phyloP scores from a whole-genome alignment of 306 rosid species.

The Mimosa bimucronata region DNA sequence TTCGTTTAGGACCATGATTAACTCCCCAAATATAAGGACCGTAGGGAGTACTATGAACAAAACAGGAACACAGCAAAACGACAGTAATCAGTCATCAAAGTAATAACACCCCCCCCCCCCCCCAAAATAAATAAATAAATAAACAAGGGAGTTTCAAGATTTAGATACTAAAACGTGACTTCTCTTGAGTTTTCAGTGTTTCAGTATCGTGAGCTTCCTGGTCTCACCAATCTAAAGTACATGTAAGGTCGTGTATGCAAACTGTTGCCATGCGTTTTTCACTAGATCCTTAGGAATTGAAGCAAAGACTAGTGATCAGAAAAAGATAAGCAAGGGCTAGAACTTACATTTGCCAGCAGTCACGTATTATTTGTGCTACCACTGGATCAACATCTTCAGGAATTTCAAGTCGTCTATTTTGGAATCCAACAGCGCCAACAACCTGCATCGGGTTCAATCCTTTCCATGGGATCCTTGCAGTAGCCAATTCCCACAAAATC shows the following conservation, averaged over 20 bases:
- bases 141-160: neutral
- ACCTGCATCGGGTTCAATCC: slow-evolving; percentile 99
- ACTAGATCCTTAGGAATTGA: neutral
- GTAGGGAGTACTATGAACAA: neutral
- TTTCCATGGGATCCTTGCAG: slow-evolving; percentile 81
- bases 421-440: slow-evolving; percentile 99
- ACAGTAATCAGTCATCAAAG: neutral
- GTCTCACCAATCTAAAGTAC: slow-evolving; percentile 26
- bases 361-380: slow-evolving; percentile 79
- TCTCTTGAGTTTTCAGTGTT: neutral
- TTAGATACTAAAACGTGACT: slow-evolving; percentile 1
- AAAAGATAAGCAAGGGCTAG: slow-evolving; percentile 3
- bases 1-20: too few relatives aligned
- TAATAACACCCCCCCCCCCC: neutral
- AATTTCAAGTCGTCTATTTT: slow-evolving; percentile 90
- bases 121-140: neutral
- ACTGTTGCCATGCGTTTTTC: neutral
- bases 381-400: slow-evolving; percentile 79
- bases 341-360: slow-evolving; percentile 95
- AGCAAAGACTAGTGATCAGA: slow-evolving; percentile 24
- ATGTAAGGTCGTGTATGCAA: slow-evolving; percentile 26
- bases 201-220: slow-evolving; percentile 14
- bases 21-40: too few relatives aligned
- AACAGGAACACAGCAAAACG: neutral
- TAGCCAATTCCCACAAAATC: slow-evolving; percentile 92